phyloP scores from a whole-genome alignment of 2,329 filamentous ascomycete genomes.

The Ophiostoma himal-ulmi region DNA sequence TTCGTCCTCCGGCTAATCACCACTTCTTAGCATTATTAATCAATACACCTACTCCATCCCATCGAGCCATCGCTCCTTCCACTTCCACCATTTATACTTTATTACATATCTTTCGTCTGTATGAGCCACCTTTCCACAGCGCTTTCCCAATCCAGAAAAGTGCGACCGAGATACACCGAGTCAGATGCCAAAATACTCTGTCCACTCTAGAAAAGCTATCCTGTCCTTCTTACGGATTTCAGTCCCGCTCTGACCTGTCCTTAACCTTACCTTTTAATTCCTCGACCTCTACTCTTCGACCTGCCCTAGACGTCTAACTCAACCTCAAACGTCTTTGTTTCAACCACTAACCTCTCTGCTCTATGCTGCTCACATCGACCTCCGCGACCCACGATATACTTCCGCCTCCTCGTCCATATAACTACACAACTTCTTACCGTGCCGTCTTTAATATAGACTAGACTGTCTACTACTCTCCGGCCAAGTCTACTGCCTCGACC shows the following conservation, averaged over 20 bases:
- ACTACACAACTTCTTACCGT: neutral
- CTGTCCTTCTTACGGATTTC: slow-evolving; percentile 2
- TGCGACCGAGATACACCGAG: slow-evolving; percentile 3
- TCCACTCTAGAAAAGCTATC: slow-evolving; percentile 6
- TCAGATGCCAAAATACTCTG: neutral
- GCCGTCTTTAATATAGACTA: neutral
- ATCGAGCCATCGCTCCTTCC: neutral
- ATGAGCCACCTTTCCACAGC: slow-evolving; percentile 13
- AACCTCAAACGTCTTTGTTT: neutral
- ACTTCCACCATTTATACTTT: neutral
- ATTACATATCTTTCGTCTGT: neutral
- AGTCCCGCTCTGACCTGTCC: slow-evolving; percentile 7
- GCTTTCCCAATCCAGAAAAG: slow-evolving; percentile 2
- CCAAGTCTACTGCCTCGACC: neutral
- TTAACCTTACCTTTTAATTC: neutral
- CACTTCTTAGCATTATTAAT: neutral
- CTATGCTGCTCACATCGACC: neutral
- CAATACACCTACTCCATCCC: neutral
- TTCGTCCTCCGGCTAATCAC: neutral
- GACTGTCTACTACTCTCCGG: neutral
- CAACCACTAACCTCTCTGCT: neutral
- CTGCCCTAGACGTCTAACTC: neutral
- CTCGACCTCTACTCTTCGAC: neutral
- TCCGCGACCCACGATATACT: neutral
- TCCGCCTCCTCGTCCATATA: neutral